phyloP scores from a whole-genome alignment of 768 basidiomycete genomes.

The Phylloporus sp. region DNA sequence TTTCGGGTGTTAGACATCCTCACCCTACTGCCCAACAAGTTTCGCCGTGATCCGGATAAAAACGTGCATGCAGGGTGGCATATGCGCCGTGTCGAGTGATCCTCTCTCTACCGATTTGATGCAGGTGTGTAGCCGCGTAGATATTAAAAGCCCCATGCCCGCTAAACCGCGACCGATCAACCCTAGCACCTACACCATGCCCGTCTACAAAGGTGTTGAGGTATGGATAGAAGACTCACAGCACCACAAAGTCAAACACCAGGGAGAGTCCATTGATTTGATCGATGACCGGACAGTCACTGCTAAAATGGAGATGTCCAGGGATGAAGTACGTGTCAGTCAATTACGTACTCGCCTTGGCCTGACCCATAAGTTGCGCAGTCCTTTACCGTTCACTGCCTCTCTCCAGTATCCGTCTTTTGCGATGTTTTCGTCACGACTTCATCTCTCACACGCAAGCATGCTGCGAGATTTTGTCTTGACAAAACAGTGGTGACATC shows the following conservation, averaged over 20 bases:
- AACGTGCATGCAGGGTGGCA: neutral
- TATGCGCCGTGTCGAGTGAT: constrained; percentile 1
- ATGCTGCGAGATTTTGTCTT: constrained; percentile 13
- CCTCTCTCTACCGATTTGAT: constrained; percentile 2
- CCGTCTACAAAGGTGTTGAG: constrained; percentile 12
- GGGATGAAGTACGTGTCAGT: constrained; percentile 6
- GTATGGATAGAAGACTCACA: constrained; percentile 17
- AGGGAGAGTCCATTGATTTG: constrained; percentile 5
- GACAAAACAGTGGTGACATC: constrained; percentile 3
- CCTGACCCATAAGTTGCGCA: neutral
- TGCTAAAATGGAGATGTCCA: constrained; percentile 8
- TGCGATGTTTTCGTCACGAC: constrained; percentile 13
- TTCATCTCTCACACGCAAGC: neutral
- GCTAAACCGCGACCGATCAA: neutral
- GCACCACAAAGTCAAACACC: constrained; percentile 2
- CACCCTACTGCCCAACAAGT: neutral
- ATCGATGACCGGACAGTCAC: constrained; percentile 11
- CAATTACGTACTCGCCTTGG: neutral
- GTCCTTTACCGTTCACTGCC: constrained; percentile 17
- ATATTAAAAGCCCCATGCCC: neutral
- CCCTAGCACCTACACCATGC: constrained; percentile 8
- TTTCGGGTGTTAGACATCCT: neutral
- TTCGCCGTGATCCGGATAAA: neutral
- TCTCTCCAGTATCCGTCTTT: constrained; percentile 10
- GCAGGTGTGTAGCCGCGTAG: neutral